These are phyloP conservation scores for Omphalotus olearius DNA, from an alignment of 1,284 basidiomycete genomes.

Conservation along the genomic window DNA sequence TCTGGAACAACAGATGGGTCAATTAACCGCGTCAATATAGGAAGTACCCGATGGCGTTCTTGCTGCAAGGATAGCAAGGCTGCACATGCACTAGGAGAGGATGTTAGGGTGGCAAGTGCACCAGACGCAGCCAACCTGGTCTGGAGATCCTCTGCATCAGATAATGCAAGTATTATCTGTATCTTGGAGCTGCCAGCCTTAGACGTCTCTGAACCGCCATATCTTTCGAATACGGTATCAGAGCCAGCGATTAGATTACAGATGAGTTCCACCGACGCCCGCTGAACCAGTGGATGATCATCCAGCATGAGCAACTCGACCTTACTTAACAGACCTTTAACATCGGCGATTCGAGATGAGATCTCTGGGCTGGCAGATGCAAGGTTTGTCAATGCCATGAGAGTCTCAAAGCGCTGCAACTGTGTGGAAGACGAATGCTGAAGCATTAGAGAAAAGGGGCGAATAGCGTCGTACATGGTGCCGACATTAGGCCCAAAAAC, in stretches of 20 bases:
- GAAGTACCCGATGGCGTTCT: constrained; percentile 55
- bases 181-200: constrained; percentile 58
- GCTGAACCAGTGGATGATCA: constrained; percentile 77
- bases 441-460: constrained; percentile 72
- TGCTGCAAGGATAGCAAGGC: constrained; percentile 58
- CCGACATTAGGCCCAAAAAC: constrained; percentile 84
- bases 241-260: constrained; percentile 87
- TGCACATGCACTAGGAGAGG: constrained; percentile 56
- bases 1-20: constrained; percentile 42
- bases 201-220: constrained; percentile 43
- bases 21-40: constrained; percentile 61
- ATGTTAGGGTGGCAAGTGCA: constrained; percentile 76
- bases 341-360: constrained; percentile 59
- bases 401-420: constrained; percentile 86
- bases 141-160: constrained; percentile 77
- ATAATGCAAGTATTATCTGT: constrained; percentile 80
- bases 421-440: constrained; percentile 63
- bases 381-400: constrained; percentile 96
- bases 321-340: constrained; percentile 60
- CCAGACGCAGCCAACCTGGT: constrained; percentile 86
- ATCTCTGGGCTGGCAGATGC: constrained; percentile 71
- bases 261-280: constrained; percentile 88
- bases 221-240: constrained; percentile 70
- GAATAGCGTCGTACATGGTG: constrained; percentile 75
- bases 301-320: constrained; percentile 83